phyloP scores from a whole-genome alignment of 2,329 filamentous ascomycete genomes.

The Thelonectria rubi region DNA sequence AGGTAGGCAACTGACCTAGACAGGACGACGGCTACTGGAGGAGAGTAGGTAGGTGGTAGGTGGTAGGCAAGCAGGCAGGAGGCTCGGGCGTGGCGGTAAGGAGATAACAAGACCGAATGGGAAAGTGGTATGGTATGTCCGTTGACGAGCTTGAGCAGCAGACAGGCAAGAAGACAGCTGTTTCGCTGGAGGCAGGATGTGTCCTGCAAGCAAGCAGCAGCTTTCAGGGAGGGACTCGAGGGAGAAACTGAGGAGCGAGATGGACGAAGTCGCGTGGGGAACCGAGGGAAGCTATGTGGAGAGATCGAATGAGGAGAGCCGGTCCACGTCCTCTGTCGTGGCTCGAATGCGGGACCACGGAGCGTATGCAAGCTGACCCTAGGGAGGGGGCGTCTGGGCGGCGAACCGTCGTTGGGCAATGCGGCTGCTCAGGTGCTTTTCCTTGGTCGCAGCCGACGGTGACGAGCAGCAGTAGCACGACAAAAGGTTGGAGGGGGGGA shows the following conservation, averaged over 20 bases:
- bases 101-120: conserved; percentile 41
- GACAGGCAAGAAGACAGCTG: conserved; percentile 40
- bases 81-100: conserved; percentile 43
- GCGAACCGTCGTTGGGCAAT: conserved; percentile 43
- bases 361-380: conserved; percentile 51
- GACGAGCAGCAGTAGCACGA: conserved; percentile 38
- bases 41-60: conserved; percentile 17
- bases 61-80: conserved; percentile 1
- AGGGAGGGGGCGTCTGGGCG: conserved; percentile 40
- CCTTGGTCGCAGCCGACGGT: conserved; percentile 35
- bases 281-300: conserved; percentile 45
- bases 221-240: conserved; percentile 44
- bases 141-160: conserved; percentile 30
- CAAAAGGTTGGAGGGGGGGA: conserved; percentile 35
- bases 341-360: conserved; percentile 51
- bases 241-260: conserved; percentile 45
- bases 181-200: conserved; percentile 46
- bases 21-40: conserved; percentile 35
- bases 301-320: conserved; percentile 47
- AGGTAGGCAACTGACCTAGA: conserved; percentile 42
- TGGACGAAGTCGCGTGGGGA: conserved; percentile 49
- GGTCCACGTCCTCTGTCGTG: conserved; percentile 50
- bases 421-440: conserved; percentile 42
- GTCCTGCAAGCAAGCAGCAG: conserved; percentile 48
- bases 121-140: conserved; percentile 43